Conservation (phyloP, 2,329 filamentous ascomycete genomes). For the Colletotrichum sp. region DNA sequence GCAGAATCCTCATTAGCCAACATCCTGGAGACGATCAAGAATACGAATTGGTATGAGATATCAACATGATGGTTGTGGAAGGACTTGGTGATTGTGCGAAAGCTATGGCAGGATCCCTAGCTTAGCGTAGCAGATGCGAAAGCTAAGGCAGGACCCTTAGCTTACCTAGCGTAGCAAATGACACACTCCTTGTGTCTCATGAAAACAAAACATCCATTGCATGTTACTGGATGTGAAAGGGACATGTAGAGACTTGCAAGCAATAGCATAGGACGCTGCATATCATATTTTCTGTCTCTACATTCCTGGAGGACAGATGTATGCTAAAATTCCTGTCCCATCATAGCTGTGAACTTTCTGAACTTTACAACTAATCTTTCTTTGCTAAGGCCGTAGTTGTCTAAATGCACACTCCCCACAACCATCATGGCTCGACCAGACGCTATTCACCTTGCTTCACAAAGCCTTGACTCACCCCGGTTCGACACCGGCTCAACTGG, state of each 20-base stretch:
- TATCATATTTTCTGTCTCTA: neutral
- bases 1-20: neutral
- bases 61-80: neutral
- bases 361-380: neutral
- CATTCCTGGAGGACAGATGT: neutral
- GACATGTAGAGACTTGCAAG: neutral
- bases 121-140: neutral
- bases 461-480: neutral
- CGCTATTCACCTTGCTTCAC: neutral
- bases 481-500: neutral
- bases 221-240: neutral
- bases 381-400: neutral
- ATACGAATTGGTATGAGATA: neutral
- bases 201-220: neutral
- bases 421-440: neutral
- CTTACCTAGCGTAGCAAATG: neutral
- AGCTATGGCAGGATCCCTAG: neutral
- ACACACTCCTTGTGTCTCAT: neutral
- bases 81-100: neutral
- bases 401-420: neutral
- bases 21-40: neutral
- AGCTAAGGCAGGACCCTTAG: neutral
- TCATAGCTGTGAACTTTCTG: neutral
- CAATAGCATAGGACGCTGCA: neutral
- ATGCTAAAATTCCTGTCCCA: neutral